Evolutionary conservation across 2,329 filamentous ascomycete genomes (phyloP).

Genomic region (Diaporthe sp.): DNA sequence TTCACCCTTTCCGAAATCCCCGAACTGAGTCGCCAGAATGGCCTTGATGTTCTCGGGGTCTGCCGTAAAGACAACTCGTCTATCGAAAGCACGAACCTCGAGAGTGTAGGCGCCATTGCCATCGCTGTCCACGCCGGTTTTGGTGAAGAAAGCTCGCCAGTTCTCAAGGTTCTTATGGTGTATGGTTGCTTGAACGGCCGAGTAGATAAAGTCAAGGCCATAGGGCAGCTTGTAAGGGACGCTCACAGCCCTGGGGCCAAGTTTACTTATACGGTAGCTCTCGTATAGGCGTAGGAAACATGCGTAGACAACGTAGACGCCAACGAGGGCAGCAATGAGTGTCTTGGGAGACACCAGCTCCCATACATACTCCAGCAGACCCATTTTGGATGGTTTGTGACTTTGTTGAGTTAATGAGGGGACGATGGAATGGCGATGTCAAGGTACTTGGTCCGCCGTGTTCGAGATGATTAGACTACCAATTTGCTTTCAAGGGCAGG

Average conservation of each 20-base stretch:
- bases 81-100: slow-evolving; percentile 68
- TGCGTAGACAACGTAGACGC: slow-evolving; percentile 55
- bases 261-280: slow-evolving; percentile 58
- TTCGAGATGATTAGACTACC: not conserved
- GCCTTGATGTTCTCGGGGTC: slow-evolving; percentile 95
- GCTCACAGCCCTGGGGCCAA: slow-evolving; percentile 59
- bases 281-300: slow-evolving; percentile 56
- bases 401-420: not conserved
- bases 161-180: slow-evolving; percentile 70
- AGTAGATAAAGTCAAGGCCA: slow-evolving; percentile 76
- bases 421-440: not conserved
- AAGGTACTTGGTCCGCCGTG: not conserved
- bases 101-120: slow-evolving; percentile 67
- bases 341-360: slow-evolving; percentile 59
- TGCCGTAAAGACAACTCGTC: slow-evolving; percentile 79
- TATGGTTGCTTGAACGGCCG: slow-evolving; percentile 66
- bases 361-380: slow-evolving; percentile 64
- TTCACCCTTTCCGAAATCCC: slow-evolving; percentile 85
- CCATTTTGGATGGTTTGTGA: slow-evolving; percentile 52
- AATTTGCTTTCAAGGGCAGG: not conserved
- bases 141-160: slow-evolving; percentile 69
- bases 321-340: slow-evolving; percentile 53
- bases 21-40: slow-evolving; percentile 88
- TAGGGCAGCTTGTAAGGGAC: slow-evolving; percentile 58
- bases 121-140: slow-evolving; percentile 64